A percentile compares a stretch with the other conserved stretches of the same genome.
Evolutionary conservation across 2,329 filamentous ascomycete species (phyloP).

Genomic region (Cladophialophora bantiana): DNA sequence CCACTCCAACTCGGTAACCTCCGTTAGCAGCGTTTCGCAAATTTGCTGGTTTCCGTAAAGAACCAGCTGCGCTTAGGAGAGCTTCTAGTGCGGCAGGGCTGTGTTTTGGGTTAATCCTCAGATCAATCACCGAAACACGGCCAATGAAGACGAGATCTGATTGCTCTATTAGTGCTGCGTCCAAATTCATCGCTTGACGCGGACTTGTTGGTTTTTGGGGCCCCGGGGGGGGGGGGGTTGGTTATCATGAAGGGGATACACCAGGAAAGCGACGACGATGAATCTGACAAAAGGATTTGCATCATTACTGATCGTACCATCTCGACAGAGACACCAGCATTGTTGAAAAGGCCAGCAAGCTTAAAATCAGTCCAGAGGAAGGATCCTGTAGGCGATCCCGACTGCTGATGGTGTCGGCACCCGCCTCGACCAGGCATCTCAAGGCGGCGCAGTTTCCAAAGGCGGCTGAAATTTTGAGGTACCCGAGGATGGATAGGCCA

Average conservation of each 20-base stretch:
- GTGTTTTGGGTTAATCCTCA: too few species aligned
- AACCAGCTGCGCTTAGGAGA: neutral
- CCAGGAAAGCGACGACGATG: neutral
- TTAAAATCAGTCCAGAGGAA: too few species aligned
- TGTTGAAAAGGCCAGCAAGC: neutral
- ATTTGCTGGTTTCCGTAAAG: neutral
- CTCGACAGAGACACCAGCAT: neutral
- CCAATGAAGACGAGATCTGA: too few species aligned
- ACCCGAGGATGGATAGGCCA: neutral
- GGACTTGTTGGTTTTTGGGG: neutral
- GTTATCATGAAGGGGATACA: neutral
- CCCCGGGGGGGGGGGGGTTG: neutral
- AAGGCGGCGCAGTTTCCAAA: neutral
- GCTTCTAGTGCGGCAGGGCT: neutral
- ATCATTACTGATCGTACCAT: neutral
- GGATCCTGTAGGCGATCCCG: neutral
- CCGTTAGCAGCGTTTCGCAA: neutral
- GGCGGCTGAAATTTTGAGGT: neutral
- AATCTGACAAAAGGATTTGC: neutral
- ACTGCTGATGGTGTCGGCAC: neutral
- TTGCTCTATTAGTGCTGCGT: neutral
- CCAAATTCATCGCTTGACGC: neutral
- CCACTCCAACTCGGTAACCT: neutral
- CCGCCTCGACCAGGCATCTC: neutral
- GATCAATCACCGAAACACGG: too few species aligned